Percentiles rank a stretch among this genome's conserved stretches.
phyloP scores from a whole-genome alignment of 345 rosid species.

The Salix caprea region DNA sequence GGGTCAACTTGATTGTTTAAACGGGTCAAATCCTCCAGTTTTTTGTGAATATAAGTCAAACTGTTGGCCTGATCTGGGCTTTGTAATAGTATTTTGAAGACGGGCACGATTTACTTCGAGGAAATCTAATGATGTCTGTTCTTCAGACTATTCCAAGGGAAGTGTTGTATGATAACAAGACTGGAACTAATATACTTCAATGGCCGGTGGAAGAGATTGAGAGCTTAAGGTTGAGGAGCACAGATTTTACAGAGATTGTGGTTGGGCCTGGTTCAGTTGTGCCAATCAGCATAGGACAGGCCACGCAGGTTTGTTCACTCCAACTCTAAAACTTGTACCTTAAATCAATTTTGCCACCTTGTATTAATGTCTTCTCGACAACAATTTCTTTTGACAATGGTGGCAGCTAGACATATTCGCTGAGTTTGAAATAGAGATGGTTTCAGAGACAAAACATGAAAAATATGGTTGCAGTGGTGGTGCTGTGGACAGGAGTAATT shows the following conservation, averaged over 20 bases:
- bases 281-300: constrained; percentile 50
- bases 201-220: constrained; percentile 91
- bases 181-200: constrained; percentile 59
- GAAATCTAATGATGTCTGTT: not conserved
- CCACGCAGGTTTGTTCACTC: constrained; percentile 46
- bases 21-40: not conserved
- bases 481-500: constrained; percentile 44
- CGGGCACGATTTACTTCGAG: too few species aligned
- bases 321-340: not conserved
- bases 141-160: constrained; percentile 68
- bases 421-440: constrained; percentile 43
- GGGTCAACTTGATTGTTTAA: too few species aligned
- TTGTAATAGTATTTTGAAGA: too few species aligned
- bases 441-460: constrained; percentile 23
- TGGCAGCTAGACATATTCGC: constrained; percentile 45
- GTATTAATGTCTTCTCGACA: not conserved
- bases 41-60: not conserved
- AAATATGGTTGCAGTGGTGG: constrained; percentile 44
- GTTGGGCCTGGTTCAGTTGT: constrained; percentile 57
- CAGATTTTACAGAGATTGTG: constrained; percentile 37
- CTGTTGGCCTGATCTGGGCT: too few species aligned
- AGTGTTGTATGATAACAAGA: constrained; percentile 56
- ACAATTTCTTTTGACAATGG: not conserved
- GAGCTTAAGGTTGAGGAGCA: constrained; percentile 58
- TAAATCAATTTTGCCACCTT: not conserved